Conservation (phyloP, 495 filamentous ascomycete species). For the Daldinia childiae region DNA sequence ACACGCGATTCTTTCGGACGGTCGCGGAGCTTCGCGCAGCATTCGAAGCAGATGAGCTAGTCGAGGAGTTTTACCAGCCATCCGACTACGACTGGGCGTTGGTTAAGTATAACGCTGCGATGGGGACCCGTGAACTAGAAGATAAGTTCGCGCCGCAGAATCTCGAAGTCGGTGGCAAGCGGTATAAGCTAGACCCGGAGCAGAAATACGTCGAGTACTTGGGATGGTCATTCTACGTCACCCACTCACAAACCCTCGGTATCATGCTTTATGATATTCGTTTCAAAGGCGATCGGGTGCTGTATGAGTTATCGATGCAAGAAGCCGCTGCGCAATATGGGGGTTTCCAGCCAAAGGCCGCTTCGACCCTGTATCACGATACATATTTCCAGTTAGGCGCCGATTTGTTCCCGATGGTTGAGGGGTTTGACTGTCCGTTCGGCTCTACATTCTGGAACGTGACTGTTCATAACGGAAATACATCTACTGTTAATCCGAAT, state of each 20-base stretch:
- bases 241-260: constrained; percentile 56
- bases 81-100: constrained; percentile 46
- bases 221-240: constrained; percentile 64
- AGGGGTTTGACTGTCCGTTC: constrained; percentile 64
- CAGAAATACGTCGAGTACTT: constrained; percentile 64
- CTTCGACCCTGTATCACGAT: constrained; percentile 58
- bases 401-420: constrained; percentile 55
- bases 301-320: constrained; percentile 66
- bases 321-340: constrained; percentile 66
- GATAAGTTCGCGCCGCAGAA: constrained; percentile 52
- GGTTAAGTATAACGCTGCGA: constrained; percentile 47
- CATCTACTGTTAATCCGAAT: constrained; percentile 50
- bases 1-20: constrained; percentile 48
- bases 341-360: constrained; percentile 58
- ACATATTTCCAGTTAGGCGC: constrained; percentile 57
- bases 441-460: constrained; percentile 59
- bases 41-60: constrained; percentile 51
- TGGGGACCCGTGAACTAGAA: constrained; percentile 52
- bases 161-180: constrained; percentile 51
- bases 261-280: constrained; percentile 61
- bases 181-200: constrained; percentile 57
- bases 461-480: constrained; percentile 47
- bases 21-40: constrained; percentile 48
- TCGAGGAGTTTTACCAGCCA: constrained; percentile 44
- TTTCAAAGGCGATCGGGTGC: constrained; percentile 63